phyloP scores from a whole-genome alignment of 1,284 basidiomycete genomes.

The Heliocybe sulcata region DNA sequence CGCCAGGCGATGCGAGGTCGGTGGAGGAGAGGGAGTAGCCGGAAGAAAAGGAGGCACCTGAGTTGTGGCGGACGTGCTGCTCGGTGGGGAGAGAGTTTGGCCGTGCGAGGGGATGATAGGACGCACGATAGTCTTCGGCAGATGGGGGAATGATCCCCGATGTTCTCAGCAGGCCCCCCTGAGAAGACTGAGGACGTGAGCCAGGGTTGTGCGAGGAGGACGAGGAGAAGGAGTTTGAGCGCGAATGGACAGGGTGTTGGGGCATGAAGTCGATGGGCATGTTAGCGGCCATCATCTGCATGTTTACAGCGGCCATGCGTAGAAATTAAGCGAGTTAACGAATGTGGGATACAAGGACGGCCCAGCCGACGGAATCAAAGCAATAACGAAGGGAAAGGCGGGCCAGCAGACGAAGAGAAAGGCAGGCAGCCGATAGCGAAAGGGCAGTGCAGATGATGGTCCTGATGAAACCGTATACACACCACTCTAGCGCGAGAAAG shows the following conservation, averaged over 20 bases:
- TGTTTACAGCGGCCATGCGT: slow-evolving; percentile 64
- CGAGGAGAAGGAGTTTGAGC: slow-evolving; percentile 72
- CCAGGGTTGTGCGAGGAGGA: slow-evolving; percentile 60
- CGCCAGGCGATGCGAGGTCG: slow-evolving; percentile 39
- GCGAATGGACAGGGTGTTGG: slow-evolving; percentile 55
- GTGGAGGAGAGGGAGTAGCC: slow-evolving; percentile 33
- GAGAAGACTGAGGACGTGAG: slow-evolving; percentile 71
- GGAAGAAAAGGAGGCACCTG: slow-evolving; percentile 32
- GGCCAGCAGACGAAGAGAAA: slow-evolving; percentile 18
- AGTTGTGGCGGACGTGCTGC: slow-evolving; percentile 26
- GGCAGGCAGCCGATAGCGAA: slow-evolving; percentile 12
- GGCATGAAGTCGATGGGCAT: slow-evolving; percentile 66
- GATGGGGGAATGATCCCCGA: slow-evolving; percentile 40
- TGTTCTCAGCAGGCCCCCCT: slow-evolving; percentile 48
- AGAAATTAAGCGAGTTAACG: slow-evolving; percentile 17
- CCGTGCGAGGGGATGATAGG: slow-evolving; percentile 29
- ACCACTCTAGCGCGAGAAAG: background rate
- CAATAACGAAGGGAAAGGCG: slow-evolving; percentile 17
- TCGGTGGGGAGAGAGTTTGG: slow-evolving; percentile 21
- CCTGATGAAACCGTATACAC: slow-evolving; percentile 12
- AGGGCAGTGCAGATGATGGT: slow-evolving; percentile 12
- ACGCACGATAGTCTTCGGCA: slow-evolving; percentile 61
- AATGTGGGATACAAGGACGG: slow-evolving; percentile 22
- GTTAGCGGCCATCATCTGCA: slow-evolving; percentile 60
- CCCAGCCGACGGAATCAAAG: slow-evolving; percentile 21